Base-by-base conservation (phyloP, 768 basidiomycete species). In the Pleurotus salmoneostramineus region DNA sequence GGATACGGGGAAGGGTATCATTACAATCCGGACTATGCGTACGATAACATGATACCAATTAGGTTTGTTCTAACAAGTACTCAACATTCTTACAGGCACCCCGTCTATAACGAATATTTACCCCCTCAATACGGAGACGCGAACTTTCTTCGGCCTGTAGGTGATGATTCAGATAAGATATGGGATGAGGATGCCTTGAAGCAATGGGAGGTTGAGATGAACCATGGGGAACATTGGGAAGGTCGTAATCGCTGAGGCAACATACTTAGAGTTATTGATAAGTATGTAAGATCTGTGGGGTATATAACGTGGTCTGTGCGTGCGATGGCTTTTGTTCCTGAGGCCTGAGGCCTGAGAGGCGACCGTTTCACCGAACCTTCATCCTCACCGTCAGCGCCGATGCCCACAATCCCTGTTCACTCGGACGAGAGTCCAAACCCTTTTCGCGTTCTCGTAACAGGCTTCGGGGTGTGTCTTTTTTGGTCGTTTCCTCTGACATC, bases 1-100 rank as follows among this genome's bases (percentile, higher is more conserved):
- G 86, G 84, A 17, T 90, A 88, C 64, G 85, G 84, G 1, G 73
- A 80, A 61, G 80, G 76, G 17, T 91, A 91, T 61, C 69, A 66
- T 55, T 91, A 85, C 61, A 84, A 89, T 67, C 87, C 87, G 6
- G 72, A 70, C 31, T 88, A 78, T 65, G 67, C 63, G 78, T 83
- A 59, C 65, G 81, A 27, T 65, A n/a, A 11, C 33, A 31, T 5
- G 49, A 5, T 34, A 40, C n/a, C 8, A 55, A 44, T 17, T 40
- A 17, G 35, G 27, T 11, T 17, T 12, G 8, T 43, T 43, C 21
- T n/a, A n/a, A 21, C 35, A 12, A 32, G 37, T 46, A 12, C 46
- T 48, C 10, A 3, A 14, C 35, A 35, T 34, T 17, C 58, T 43
- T 52, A 45, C 60, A 82, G 82, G 8, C 88, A 90, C 66, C 88